phyloP scores from a whole-genome alignment of 306 rosid species.

The Castanea crenata region DNA sequence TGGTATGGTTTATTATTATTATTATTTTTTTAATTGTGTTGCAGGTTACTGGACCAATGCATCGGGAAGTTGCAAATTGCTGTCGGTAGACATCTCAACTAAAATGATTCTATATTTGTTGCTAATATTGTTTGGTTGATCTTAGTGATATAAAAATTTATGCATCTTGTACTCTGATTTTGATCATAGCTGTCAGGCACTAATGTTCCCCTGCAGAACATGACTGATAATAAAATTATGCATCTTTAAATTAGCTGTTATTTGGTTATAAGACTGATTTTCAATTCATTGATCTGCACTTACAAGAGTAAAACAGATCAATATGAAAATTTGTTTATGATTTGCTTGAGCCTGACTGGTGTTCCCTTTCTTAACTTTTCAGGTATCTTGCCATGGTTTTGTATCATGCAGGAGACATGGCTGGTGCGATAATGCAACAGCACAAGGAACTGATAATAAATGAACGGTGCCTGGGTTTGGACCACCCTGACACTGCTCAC shows the following conservation, averaged over 20 bases:
- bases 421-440: constrained; percentile 95
- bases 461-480: constrained; percentile 95
- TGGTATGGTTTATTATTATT: constrained; percentile 8
- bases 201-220: background rate
- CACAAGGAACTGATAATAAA: constrained; percentile 95
- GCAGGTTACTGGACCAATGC: constrained; percentile 99
- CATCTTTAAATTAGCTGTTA: background rate
- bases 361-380: constrained; percentile 32
- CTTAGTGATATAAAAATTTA: background rate
- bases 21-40: constrained; percentile 11
- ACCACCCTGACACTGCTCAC: constrained; percentile 99
- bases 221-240: background rate
- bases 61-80: constrained; percentile 97
- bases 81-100: constrained; percentile 62
- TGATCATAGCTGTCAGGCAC: background rate
- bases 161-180: background rate
- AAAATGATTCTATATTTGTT: constrained; percentile 14
- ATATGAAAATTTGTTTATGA: background rate
- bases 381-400: constrained; percentile 99
- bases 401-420: constrained; percentile 99
- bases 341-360: background rate
- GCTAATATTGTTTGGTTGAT: constrained; percentile 3
- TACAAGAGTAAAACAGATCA: background rate
- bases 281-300: background rate
- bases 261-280: background rate